phyloP scores from a whole-genome alignment of 768 basidiomycete genomes.

The Amanita polypyramis region DNA sequence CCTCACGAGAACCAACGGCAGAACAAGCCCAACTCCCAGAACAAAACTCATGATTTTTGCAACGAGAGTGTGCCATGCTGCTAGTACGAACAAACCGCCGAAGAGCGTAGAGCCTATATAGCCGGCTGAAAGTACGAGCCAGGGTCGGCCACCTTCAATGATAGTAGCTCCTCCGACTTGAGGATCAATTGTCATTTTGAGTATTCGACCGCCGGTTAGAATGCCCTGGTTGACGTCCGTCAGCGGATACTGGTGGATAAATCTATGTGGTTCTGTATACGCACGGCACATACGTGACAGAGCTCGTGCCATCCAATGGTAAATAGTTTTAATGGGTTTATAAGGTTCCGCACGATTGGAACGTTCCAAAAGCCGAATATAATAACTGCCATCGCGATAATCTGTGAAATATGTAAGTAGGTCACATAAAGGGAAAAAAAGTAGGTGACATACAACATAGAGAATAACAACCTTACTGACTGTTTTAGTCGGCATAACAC shows the following conservation, averaged over 20 bases:
- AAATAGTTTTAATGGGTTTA: constrained; percentile 78
- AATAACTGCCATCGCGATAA: constrained; percentile 76
- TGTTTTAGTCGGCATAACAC: constrained; percentile 11
- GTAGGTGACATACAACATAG: constrained; percentile 50
- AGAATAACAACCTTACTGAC: constrained; percentile 49
- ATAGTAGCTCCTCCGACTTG: constrained; percentile 67
- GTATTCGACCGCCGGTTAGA: constrained; percentile 67
- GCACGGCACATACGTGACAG: constrained; percentile 69
- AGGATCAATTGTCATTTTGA: constrained; percentile 78
- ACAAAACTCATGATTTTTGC: constrained; percentile 92
- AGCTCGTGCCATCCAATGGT: constrained; percentile 87
- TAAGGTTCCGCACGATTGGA: constrained; percentile 66
- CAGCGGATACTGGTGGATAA: constrained; percentile 3
- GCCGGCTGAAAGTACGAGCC: constrained; percentile 65
- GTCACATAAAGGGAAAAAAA: constrained; percentile 8
- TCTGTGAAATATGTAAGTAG: constrained; percentile 28
- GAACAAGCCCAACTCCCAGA: constrained; percentile 76
- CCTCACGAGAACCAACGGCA: constrained; percentile 76
- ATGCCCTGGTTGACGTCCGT: constrained; percentile 43
- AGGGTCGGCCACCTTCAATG: constrained; percentile 67
- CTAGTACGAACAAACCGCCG: constrained; percentile 74
- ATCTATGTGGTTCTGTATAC: constrained; percentile 17
- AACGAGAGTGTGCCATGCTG: constrained; percentile 81
- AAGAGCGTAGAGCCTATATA: constrained; percentile 78
- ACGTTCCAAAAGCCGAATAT: constrained; percentile 87